These are phyloP conservation scores for Fraxinus anomala DNA, from an alignment of 257 asterid species.

Conservation along the genomic window DNA sequence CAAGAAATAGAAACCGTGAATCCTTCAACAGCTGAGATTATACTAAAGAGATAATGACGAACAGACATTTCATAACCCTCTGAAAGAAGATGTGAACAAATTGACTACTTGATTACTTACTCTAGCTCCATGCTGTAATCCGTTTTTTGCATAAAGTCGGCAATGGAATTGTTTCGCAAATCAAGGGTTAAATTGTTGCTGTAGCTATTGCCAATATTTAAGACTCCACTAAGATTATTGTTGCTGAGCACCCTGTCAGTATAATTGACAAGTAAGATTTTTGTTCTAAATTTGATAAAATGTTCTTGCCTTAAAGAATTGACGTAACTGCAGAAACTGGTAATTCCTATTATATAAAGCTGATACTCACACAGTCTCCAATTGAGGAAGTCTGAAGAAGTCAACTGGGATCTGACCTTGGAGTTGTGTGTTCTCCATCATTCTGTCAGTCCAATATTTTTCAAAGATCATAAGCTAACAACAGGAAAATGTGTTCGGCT, in stretches of 20 bases:
- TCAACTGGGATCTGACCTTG: constrained; percentile 59
- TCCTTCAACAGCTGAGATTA: constrained; percentile 3
- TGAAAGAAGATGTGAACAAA: constrained; percentile 7
- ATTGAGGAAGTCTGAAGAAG: constrained; percentile 59
- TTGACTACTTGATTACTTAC: constrained; percentile 39
- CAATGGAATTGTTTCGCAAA: constrained; percentile 65
- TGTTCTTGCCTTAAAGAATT: background rate
- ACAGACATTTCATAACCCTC: background rate
- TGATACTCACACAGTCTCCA: constrained; percentile 69
- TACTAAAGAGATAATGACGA: background rate
- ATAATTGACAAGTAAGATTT: constrained; percentile 17
- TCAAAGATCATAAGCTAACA: constrained; percentile 18
- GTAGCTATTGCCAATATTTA: constrained; percentile 69
- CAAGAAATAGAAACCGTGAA: constrained; percentile 19
- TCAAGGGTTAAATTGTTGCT: constrained; percentile 60
- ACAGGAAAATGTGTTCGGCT: constrained; percentile 5
- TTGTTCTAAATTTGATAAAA: background rate
- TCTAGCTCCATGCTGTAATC: constrained; percentile 44
- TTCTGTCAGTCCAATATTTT: constrained; percentile 40
- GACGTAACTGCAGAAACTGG: background rate
- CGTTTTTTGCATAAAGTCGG: constrained; percentile 46
- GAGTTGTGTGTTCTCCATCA: constrained; percentile 64
- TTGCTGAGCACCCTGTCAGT: constrained; percentile 56
- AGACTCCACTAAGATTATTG: constrained; percentile 60
- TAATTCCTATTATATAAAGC: constrained; percentile 1